A percentile compares a stretch with the other conserved stretches of the same genome.
Evolutionary conservation across 2,329 filamentous ascomycete species (phyloP).

Genomic region (Aspergillus sp.): DNA sequence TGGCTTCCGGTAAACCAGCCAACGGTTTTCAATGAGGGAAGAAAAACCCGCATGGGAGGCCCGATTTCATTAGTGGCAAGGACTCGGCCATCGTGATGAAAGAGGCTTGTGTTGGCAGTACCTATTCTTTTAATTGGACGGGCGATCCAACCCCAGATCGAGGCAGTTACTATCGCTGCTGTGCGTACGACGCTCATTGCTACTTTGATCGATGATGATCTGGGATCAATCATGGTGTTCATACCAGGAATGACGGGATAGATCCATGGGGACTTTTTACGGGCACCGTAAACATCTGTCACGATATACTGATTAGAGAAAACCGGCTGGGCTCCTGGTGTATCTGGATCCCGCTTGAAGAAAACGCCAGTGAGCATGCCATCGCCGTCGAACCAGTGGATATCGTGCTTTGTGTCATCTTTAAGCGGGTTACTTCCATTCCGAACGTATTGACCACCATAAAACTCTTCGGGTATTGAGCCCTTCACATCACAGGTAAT

Average conservation of each 20-base stretch:
- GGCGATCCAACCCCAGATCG: slow-evolving; percentile 56
- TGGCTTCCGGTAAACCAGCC: slow-evolving; percentile 67
- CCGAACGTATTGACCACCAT: slow-evolving; percentile 69
- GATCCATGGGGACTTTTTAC: slow-evolving; percentile 49
- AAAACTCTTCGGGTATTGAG: slow-evolving; percentile 62
- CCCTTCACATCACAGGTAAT: slow-evolving; percentile 59
- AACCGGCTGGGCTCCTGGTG: slow-evolving; percentile 54
- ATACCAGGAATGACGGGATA: slow-evolving; percentile 68
- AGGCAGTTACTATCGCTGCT: slow-evolving; percentile 54
- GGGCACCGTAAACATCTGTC: slow-evolving; percentile 65
- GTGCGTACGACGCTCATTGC: neutral
- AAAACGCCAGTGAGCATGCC: slow-evolving; percentile 71
- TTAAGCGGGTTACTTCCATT: slow-evolving; percentile 70
- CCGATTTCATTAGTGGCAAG: slow-evolving; percentile 72
- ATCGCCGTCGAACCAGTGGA: slow-evolving; percentile 75
- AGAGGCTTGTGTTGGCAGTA: slow-evolving; percentile 67
- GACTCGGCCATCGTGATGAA: slow-evolving; percentile 69
- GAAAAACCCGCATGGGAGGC: slow-evolving; percentile 64
- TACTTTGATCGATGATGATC: neutral
- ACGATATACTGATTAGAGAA: slow-evolving; percentile 71
- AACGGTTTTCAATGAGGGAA: slow-evolving; percentile 66
- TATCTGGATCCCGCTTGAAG: slow-evolving; percentile 51
- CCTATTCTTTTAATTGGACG: slow-evolving; percentile 66
- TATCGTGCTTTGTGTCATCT: slow-evolving; percentile 63
- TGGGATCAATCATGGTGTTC: slow-evolving; percentile 34